phyloP scores from a whole-genome alignment of 192 early-diverging fungal genomes.

The Backusella liffmaniae region DNA sequence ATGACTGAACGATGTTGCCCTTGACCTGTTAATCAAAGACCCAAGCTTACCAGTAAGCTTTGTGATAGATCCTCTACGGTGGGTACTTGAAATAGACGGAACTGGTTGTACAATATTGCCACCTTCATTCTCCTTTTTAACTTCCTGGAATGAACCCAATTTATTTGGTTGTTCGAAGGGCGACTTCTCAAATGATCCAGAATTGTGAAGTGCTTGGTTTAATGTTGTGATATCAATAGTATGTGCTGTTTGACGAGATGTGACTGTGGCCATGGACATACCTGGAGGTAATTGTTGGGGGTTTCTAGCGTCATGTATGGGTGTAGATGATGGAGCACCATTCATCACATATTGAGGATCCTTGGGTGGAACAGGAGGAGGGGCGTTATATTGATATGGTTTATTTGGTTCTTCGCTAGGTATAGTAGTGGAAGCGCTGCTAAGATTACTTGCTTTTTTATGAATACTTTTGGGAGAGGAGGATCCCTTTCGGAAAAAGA shows the following conservation, averaged over 20 bases:
- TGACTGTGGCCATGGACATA: slow-evolving; percentile 8
- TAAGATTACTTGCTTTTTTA: slow-evolving; percentile 7
- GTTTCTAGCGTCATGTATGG: neutral
- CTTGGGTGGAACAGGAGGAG: slow-evolving; percentile 15
- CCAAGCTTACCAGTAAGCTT: slow-evolving; percentile 19
- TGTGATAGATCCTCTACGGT: slow-evolving; percentile 8
- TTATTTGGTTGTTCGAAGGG: neutral
- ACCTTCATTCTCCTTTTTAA: neutral
- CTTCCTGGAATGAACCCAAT: neutral
- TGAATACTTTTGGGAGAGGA: neutral
- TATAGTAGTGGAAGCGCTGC: neutral
- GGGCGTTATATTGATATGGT: neutral
- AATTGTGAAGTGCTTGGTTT: neutral
- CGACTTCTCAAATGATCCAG: neutral
- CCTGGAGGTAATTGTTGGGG: neutral
- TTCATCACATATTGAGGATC: neutral
- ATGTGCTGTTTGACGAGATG: slow-evolving; percentile 9
- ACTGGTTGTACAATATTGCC: neutral
- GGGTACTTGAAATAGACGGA: neutral
- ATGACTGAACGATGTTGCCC: slow-evolving; percentile 9
- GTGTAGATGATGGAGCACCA: neutral
- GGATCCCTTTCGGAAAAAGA: neutral
- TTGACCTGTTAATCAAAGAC: neutral
- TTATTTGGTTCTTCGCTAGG: neutral
- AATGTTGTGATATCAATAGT: slow-evolving; percentile 4